Evolutionary conservation across 345 rosid genomes (phyloP).

Genomic region (Camelina laxa): DNA sequence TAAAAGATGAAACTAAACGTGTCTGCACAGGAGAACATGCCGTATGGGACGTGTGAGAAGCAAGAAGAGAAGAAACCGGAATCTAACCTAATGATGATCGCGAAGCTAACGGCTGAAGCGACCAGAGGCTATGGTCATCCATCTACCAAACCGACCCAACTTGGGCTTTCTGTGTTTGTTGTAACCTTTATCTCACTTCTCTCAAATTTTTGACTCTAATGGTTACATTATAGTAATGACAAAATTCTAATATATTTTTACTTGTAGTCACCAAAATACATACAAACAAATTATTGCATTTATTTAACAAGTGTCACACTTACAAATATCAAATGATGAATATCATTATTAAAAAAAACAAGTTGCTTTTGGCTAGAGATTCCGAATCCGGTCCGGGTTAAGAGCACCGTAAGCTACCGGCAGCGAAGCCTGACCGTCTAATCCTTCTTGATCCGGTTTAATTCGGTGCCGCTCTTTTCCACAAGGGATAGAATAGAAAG

Average conservation of each 20-base stretch:
- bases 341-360: neutral
- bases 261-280: neutral
- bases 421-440: slow-evolving; percentile 22
- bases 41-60: slow-evolving; percentile 44
- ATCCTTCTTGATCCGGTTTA: slow-evolving; percentile 31
- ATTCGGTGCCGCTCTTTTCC: slow-evolving; percentile 22
- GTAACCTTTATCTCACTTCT: slow-evolving; percentile 32
- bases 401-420: slow-evolving; percentile 32
- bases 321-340: neutral
- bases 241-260: neutral
- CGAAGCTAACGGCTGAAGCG: slow-evolving; percentile 40
- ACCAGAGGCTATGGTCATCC: slow-evolving; percentile 33
- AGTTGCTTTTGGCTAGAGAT: slow-evolving; percentile 27
- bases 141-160: slow-evolving; percentile 47
- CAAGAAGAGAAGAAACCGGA: slow-evolving; percentile 25
- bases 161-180: slow-evolving; percentile 46
- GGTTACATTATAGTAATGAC: slow-evolving; percentile 17
- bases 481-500: slow-evolving; percentile 58
- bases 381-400: slow-evolving; percentile 34
- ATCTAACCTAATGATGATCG: slow-evolving; percentile 39
- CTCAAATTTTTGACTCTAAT: slow-evolving; percentile 28
- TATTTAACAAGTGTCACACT: slow-evolving; percentile 2
- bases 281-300: slow-evolving; percentile 6
- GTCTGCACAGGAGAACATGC: slow-evolving; percentile 40
- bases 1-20: neutral